phyloP scores from a whole-genome alignment of 2,329 filamentous ascomycete genomes.

The Trichoderma cornu-damae region DNA sequence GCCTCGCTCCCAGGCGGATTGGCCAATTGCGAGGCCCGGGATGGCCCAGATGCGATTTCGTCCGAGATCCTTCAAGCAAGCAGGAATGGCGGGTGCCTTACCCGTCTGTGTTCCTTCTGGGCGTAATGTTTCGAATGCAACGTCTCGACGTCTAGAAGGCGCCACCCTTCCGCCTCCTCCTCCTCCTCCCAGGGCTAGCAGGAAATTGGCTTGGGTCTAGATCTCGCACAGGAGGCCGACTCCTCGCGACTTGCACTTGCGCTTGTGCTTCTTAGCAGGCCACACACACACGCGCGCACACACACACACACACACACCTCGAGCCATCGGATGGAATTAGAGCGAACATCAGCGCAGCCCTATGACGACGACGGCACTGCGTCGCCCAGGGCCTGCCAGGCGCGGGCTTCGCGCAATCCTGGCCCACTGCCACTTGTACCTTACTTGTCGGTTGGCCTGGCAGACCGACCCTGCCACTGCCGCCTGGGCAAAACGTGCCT shows the following conservation, averaged over 20 bases:
- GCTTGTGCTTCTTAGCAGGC: slow-evolving; percentile 3
- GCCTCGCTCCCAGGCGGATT: slow-evolving; percentile 3
- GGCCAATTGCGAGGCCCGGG: slow-evolving; percentile 4
- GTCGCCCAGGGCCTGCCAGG: slow-evolving; percentile 3
- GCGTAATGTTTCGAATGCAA: slow-evolving; percentile 15
- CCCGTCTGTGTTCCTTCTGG: slow-evolving; percentile 14
- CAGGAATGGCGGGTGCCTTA: slow-evolving; percentile 12
- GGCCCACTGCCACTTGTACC: slow-evolving; percentile 8
- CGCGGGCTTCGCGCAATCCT: slow-evolving; percentile 1
- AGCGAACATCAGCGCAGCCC: slow-evolving; percentile 25
- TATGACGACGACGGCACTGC: slow-evolving; percentile 24
- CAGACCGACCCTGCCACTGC: not conserved
- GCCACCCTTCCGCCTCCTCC: no score
- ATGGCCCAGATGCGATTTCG: slow-evolving; percentile 12
- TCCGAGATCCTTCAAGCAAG: slow-evolving; percentile 13
- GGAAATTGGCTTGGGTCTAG: slow-evolving; percentile 7
- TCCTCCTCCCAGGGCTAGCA: not conserved
- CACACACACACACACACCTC: no score
- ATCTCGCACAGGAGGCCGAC: not conserved
- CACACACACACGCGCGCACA: no score
- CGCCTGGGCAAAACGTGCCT: no score
- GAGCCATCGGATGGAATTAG: slow-evolving; percentile 5
- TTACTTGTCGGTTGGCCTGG: not conserved
- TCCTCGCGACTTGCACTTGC: not conserved
- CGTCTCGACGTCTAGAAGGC: slow-evolving; percentile 16